Conservation (phyloP, 805 yeast species). For the Lachancea sp. region DNA sequence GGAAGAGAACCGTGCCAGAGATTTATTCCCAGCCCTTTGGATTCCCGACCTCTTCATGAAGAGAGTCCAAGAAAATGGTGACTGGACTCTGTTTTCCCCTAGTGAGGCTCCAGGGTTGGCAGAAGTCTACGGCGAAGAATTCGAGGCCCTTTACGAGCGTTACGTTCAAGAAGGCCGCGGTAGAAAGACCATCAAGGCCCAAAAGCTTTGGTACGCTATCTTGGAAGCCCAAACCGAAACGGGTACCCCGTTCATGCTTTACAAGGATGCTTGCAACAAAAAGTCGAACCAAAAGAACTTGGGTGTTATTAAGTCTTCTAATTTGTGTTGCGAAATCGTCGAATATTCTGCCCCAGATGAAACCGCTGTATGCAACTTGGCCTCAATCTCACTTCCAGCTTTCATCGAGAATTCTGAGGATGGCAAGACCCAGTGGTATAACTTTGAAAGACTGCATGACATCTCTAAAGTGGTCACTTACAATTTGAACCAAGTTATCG, state of each 20-base stretch:
- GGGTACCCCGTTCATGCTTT: slow-evolving; percentile 91
- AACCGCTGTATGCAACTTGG: slow-evolving; percentile 94
- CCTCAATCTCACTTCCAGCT: slow-evolving; percentile 82
- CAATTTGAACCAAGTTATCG: slow-evolving; percentile 79
- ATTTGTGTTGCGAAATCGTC: slow-evolving; percentile 89
- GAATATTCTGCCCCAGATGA: slow-evolving; percentile 90
- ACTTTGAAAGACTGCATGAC: slow-evolving; percentile 68
- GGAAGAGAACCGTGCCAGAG: slow-evolving; percentile 90
- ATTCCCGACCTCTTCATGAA: slow-evolving; percentile 91
- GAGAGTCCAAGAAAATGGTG: slow-evolving; percentile 68
- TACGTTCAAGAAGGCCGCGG: slow-evolving; percentile 71
- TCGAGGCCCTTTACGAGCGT: slow-evolving; percentile 58
- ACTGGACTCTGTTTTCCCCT: slow-evolving; percentile 90
- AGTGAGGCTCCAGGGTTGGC: slow-evolving; percentile 79
- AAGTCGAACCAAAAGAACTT: slow-evolving; percentile 88
- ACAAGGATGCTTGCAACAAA: slow-evolving; percentile 83
- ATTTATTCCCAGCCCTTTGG: slow-evolving; percentile 90
- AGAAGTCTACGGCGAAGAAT: slow-evolving; percentile 81
- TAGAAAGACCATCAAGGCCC: slow-evolving; percentile 66
- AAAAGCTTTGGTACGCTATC: slow-evolving; percentile 84
- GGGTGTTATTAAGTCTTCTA: slow-evolving; percentile 89
- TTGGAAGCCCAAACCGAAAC: slow-evolving; percentile 92
- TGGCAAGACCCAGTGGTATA: slow-evolving; percentile 44
- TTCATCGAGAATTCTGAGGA: slow-evolving; percentile 50
- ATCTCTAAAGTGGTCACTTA: slow-evolving; percentile 71